Conservation (phyloP, 495 filamentous ascomycete genomes). For the Podospora conica region DNA sequence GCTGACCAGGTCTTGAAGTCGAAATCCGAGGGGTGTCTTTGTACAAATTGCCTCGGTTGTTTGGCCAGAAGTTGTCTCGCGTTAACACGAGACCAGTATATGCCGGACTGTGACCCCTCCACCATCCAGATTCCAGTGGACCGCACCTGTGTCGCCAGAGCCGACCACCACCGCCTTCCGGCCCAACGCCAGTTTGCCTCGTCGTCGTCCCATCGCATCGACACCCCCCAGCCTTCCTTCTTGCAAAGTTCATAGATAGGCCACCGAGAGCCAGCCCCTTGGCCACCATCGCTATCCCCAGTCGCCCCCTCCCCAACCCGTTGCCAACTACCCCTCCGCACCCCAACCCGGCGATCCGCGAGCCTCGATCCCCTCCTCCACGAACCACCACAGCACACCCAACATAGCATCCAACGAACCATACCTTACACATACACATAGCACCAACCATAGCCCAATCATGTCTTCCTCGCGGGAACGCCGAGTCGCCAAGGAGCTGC, state of each 20-base stretch:
- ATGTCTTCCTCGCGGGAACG: constrained; percentile 78
- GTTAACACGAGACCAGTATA: too few relatives aligned
- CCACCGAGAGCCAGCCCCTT: not conserved
- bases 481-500: constrained; percentile 85
- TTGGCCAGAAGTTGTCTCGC: too few relatives aligned
- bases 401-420: not conserved
- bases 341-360: not conserved
- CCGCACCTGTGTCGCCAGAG: not conserved
- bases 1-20: too few relatives aligned
- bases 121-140: not conserved
- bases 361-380: not conserved
- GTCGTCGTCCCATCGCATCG: not conserved
- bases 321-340: constrained; percentile 1
- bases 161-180: not conserved
- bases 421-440: not conserved
- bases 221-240: not conserved
- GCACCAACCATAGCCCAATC: constrained; percentile 49
- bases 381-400: not conserved
- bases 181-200: not conserved
- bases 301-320: too few relatives aligned
- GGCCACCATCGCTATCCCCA: not conserved
- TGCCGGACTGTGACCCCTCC: not conserved
- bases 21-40: too few relatives aligned
- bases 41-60: too few relatives aligned
- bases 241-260: not conserved